These are phyloP conservation scores for Saccharomycopsis schoenii DNA, from an alignment of 805 yeast species.

Conservation along the genomic window DNA sequence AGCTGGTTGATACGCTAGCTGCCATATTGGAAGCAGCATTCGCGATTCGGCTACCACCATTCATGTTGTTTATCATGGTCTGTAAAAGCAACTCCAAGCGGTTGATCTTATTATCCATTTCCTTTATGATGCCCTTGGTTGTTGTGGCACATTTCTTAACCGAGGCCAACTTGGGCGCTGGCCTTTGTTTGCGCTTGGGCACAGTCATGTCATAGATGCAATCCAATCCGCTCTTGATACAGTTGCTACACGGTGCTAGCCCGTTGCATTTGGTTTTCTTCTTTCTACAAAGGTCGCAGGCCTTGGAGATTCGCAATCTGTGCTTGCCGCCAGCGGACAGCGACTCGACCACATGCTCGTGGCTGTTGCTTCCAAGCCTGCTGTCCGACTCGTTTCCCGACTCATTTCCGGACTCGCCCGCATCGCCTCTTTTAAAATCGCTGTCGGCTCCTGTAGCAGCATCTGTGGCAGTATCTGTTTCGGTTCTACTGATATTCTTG, in stretches of 20 bases:
- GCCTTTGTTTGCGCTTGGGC: neutral
- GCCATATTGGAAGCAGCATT: too few relatives aligned
- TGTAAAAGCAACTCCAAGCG: conserved; percentile 1
- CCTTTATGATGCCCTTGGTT: conserved; percentile 2
- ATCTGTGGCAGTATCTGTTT: too few relatives aligned
- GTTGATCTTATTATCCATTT: conserved; percentile 2
- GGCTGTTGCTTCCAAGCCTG: too few relatives aligned
- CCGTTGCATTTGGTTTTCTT: conserved; percentile 41
- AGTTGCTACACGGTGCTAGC: conserved; percentile 34
- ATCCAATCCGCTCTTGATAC: conserved; percentile 25
- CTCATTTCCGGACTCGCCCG: too few relatives aligned
- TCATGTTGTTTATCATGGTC: neutral
- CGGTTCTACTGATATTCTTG: too few relatives aligned
- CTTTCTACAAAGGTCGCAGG: conserved; percentile 39
- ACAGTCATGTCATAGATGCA: conserved; percentile 31
- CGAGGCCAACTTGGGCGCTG: neutral
- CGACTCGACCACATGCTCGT: neutral
- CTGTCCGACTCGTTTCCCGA: too few relatives aligned
- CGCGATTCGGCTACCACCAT: neutral
- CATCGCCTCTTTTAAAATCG: too few relatives aligned
- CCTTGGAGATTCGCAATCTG: conserved; percentile 25
- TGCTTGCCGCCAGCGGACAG: neutral
- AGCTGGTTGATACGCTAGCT: too few relatives aligned
- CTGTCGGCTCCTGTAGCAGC: too few relatives aligned
- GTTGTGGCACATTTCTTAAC: neutral